phyloP scores from a whole-genome alignment of 2,329 filamentous ascomycete genomes.

The Penicillium fuscoglaucum region DNA sequence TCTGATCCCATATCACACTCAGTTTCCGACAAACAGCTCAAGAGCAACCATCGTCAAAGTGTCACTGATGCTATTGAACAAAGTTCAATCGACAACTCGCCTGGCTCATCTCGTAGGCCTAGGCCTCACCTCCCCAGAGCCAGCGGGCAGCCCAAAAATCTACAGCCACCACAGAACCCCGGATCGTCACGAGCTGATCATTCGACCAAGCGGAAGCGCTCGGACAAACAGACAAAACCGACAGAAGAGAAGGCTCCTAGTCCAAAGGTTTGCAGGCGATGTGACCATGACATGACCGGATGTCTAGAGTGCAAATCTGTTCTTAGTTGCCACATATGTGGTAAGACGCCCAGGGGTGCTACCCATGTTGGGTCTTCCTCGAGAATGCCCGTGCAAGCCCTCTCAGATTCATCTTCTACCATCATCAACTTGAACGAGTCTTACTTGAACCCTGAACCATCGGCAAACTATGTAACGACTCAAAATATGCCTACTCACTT shows the following conservation, averaged over 20 bases:
- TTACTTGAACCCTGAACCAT: background rate
- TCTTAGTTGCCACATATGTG: background rate
- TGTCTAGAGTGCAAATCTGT: background rate
- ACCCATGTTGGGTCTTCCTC: background rate
- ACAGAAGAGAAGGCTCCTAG: background rate
- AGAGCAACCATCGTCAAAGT: background rate
- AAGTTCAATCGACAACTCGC: background rate
- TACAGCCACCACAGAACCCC: background rate
- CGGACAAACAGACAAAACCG: background rate
- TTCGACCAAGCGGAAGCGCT: slow-evolving; percentile 1
- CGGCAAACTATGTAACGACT: too few species aligned
- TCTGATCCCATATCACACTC: background rate
- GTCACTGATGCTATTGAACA: background rate
- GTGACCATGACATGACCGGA: background rate
- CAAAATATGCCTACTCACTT: background rate
- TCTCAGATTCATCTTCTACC: background rate
- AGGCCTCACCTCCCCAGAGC: background rate
- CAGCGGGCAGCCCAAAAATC: too few species aligned
- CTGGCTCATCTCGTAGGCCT: background rate
- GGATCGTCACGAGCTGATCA: background rate
- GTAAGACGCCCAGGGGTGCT: background rate
- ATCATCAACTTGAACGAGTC: background rate
- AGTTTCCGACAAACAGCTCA: background rate
- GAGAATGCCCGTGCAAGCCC: background rate
- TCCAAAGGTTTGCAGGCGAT: background rate